Conservation (phyloP, 768 basidiomycete species). For the Nidularia pulvinata region DNA sequence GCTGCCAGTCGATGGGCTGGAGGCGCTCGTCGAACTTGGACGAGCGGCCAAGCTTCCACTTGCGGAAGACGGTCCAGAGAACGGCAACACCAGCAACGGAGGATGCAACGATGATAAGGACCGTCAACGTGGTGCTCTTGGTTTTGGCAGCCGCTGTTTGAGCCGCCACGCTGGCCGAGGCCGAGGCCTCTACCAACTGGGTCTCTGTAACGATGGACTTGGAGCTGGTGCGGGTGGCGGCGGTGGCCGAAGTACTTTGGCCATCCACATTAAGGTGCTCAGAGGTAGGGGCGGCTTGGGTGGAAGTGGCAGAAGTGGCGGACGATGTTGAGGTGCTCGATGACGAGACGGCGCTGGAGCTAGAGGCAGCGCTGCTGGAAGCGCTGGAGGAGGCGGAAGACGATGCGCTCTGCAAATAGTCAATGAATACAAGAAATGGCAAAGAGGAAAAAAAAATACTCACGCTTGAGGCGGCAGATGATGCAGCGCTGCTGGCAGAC, state of each 20-base stretch:
- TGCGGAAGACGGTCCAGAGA: slow-evolving; percentile 89
- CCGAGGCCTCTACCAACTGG: slow-evolving; percentile 18
- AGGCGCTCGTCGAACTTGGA: slow-evolving; percentile 81
- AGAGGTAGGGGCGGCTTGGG: neutral
- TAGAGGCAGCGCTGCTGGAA: slow-evolving; percentile 4
- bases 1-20: slow-evolving; percentile 89
- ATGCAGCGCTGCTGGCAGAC: slow-evolving; percentile 10
- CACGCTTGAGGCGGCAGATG: slow-evolving; percentile 7
- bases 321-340: slow-evolving; percentile 13
- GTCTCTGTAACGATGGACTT: slow-evolving; percentile 22
- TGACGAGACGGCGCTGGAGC: slow-evolving; percentile 5
- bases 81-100: slow-evolving; percentile 68
- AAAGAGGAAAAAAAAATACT: slow-evolving; percentile 1
- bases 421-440: neutral
- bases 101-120: slow-evolving; percentile 70
- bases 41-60: slow-evolving; percentile 88
- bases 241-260: slow-evolving; percentile 10
- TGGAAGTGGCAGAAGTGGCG: slow-evolving; percentile 13
- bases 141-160: slow-evolving; percentile 21
- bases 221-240: slow-evolving; percentile 7
- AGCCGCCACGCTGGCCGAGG: slow-evolving; percentile 22
- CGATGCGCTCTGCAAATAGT: neutral
- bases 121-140: slow-evolving; percentile 48
- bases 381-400: slow-evolving; percentile 7
- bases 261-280: neutral